Percentiles rank a stretch among this genome's conserved stretches.
phyloP scores from a whole-genome alignment of 163 green algal species.

The Coccomyxa subellipsoidea region DNA sequence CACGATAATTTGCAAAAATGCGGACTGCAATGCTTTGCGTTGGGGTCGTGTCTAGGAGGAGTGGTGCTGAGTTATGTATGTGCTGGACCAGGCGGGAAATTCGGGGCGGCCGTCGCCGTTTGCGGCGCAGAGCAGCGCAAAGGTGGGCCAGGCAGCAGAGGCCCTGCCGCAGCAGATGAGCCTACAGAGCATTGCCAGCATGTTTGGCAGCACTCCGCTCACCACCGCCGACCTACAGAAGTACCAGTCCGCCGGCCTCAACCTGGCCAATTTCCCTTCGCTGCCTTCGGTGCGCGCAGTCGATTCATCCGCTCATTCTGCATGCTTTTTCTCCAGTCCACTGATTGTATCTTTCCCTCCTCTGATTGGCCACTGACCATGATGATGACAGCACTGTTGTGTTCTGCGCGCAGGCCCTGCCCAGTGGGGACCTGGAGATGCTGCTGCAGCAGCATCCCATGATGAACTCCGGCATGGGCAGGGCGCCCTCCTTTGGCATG shows the following conservation, averaged over 20 bases:
- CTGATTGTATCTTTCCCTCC: neutral
- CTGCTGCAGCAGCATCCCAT: slow-evolving; percentile 31
- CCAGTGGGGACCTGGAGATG: slow-evolving; percentile 43
- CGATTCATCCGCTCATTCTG: neutral
- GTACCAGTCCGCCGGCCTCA: slow-evolving; percentile 23
- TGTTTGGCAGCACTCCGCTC: slow-evolving; percentile 6
- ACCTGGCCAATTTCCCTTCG: slow-evolving; percentile 41
- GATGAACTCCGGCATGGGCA: slow-evolving; percentile 12
- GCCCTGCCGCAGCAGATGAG: neutral
- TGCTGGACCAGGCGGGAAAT: neutral
- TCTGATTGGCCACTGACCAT: neutral
- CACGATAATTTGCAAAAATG: no score
- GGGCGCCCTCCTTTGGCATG: slow-evolving; percentile 30
- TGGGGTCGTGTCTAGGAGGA: no score
- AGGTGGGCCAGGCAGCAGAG: neutral
- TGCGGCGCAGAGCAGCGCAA: slow-evolving; percentile 1
- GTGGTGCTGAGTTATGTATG: neutral
- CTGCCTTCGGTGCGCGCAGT: slow-evolving; percentile 26
- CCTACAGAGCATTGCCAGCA: slow-evolving; percentile 2
- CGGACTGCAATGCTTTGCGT: no score
- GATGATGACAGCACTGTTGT: neutral
- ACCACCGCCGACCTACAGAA: slow-evolving; percentile 24
- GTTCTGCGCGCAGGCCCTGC: slow-evolving; percentile 11
- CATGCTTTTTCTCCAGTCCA: neutral
- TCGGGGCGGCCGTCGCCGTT: slow-evolving; percentile 1